Conservation (phyloP, 176 grass and related monocot genomes). For the Carex littledalei region DNA sequence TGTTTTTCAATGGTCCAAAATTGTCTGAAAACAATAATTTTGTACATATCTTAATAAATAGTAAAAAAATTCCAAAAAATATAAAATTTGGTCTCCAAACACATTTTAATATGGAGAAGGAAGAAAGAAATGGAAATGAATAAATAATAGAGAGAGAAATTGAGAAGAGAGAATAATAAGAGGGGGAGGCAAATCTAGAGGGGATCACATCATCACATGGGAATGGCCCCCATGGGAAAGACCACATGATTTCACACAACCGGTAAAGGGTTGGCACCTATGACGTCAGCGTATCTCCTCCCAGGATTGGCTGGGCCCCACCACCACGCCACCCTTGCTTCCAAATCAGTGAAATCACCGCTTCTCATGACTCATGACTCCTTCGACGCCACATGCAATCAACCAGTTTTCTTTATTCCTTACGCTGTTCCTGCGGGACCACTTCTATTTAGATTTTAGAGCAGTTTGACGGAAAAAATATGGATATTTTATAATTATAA, state of each 20-base stretch:
- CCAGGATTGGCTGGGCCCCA: conserved; percentile 35
- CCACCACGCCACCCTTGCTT: conserved; percentile 23
- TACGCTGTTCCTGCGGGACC: conserved; percentile 1
- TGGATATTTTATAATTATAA: neutral
- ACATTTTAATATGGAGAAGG: too few species aligned
- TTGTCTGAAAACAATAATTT: too few species aligned
- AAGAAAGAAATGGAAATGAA: neutral
- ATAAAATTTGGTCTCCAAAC: too few species aligned
- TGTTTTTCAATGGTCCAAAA: too few species aligned
- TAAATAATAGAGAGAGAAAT: conserved; percentile 1
- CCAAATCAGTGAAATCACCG: neutral
- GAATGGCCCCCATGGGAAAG: neutral
- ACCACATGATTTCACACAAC: conserved; percentile 14
- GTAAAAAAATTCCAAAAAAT: too few species aligned
- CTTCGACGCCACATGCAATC: neutral
- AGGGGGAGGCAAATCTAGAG: conserved; percentile 34
- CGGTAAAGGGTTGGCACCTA: neutral
- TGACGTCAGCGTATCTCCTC: conserved; percentile 71
- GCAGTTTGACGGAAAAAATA: neutral
- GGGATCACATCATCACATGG: conserved; percentile 48
- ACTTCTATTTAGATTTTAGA: neutral
- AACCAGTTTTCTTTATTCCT: neutral
- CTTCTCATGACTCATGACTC: neutral
- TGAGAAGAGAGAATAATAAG: neutral
- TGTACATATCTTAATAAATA: too few species aligned